Base-by-base conservation (phyloP, 345 rosid species). In the Lagerstroemia speciosa region DNA sequence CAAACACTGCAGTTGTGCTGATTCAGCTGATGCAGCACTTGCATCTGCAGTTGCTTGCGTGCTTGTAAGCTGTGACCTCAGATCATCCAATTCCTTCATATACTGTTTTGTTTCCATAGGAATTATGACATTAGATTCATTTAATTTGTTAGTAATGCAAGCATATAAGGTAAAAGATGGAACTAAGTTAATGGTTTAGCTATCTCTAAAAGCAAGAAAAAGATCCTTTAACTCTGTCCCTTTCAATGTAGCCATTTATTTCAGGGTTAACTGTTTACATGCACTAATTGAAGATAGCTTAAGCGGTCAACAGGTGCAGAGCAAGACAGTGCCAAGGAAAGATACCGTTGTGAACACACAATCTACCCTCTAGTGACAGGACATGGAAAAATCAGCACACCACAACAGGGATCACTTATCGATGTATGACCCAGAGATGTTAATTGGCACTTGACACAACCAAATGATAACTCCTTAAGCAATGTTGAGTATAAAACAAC, bases 11-110 rank as follows among this genome's bases (percentile, higher is more conserved):
- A 86, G 80, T 79, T 88, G 88, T 12, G 91, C 90, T n/a, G 90
- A 80, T 71, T 85, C 86, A 68, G 99, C 97, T 5, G 97, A 88
- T 67, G 84, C 80, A 73, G 88, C 87, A 79, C 93, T 91, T 66
- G 83, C 88, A 68, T 88, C 90, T 20, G 97, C 95, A 61, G 89
- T 86, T 69, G 78, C 89, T 69, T 80, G 83, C 34, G 96, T 83
- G 69, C 75, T 78, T 64, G 77, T 79, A 53, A 94, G 86, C 78
- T 94, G 95, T 40, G 83, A 83, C 78, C 83, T 82, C 32, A 89
- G 82, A 65, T 78, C 89, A 76, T 84, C 89, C 83, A 94, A 52
- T 71, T 88, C 93, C 78, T 72, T 78, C 41, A 85, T 73, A 76
- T 81, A 84, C 99, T 93, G 87, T 19, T 27, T 29, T 14, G 6